A percentile compares a stretch with the other conserved stretches of the same genome.
These are phyloP conservation scores for Diaporthe destruens DNA, from an alignment of 2,329 filamentous ascomycete species.

Conservation along the genomic window DNA sequence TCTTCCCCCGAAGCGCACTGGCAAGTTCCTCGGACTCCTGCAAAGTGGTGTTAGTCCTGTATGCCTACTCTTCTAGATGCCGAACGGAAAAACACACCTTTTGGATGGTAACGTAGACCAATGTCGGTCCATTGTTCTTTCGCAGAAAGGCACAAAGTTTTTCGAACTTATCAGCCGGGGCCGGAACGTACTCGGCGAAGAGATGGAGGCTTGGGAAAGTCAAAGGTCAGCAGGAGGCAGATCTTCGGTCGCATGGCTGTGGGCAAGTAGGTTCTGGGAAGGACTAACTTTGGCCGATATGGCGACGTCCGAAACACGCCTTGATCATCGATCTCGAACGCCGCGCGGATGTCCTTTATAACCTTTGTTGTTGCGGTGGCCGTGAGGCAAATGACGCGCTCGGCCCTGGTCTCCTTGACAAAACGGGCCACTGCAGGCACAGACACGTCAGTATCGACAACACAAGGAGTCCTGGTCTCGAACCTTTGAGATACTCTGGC, in stretches of 20 bases:
- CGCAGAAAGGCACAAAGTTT: slow-evolving; percentile 62
- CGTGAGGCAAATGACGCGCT: slow-evolving; percentile 70
- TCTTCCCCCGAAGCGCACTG: slow-evolving; percentile 50
- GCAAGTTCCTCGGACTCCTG: slow-evolving; percentile 61
- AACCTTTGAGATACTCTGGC: slow-evolving; percentile 64
- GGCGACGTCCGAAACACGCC: slow-evolving; percentile 71
- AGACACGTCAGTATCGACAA: neutral
- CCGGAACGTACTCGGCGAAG: slow-evolving; percentile 58
- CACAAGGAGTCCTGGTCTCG: rapidly evolving
- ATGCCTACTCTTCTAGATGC: too few species aligned
- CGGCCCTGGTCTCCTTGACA: slow-evolving; percentile 65
- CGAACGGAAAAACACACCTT: slow-evolving; percentile 47
- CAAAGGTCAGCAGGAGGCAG: neutral
- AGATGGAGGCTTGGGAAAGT: slow-evolving; percentile 58
- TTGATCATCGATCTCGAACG: slow-evolving; percentile 61
- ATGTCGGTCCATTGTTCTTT: slow-evolving; percentile 65
- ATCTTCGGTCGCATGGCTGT: neutral
- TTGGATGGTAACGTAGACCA: slow-evolving; percentile 72
- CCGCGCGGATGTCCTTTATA: slow-evolving; percentile 65
- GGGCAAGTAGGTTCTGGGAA: neutral
- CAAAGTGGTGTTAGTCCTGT: neutral
- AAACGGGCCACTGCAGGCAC: slow-evolving; percentile 64
- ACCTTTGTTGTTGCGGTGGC: slow-evolving; percentile 70
- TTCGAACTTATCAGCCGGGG: slow-evolving; percentile 59
- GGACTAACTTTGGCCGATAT: slow-evolving; percentile 65